A percentile compares a stretch with the other conserved stretches of the same genome.
phyloP scores from a whole-genome alignment of 495 filamentous ascomycete genomes.

The Aspergillus indologenus region DNA sequence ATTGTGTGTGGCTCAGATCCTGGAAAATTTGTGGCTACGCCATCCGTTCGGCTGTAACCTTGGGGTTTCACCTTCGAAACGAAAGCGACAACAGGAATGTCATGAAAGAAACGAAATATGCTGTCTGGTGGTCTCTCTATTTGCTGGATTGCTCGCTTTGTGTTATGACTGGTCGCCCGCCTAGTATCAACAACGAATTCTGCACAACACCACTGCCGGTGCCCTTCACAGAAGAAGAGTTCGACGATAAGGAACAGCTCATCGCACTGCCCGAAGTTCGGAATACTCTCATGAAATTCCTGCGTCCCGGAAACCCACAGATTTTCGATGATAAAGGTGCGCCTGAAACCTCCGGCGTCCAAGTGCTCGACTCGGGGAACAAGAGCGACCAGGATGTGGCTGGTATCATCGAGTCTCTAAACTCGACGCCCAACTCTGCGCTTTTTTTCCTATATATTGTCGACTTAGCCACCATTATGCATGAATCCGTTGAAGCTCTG shows the following conservation, averaged over 20 bases:
- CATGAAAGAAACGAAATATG: conserved; percentile 46
- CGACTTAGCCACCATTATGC: conserved; percentile 44
- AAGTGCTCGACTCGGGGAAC: conserved; percentile 4
- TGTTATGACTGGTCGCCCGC: conserved; percentile 60
- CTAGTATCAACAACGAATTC: conserved; percentile 47
- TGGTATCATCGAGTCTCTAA: conserved; percentile 20
- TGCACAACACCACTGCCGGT: conserved; percentile 54
- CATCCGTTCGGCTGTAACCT: conserved; percentile 54
- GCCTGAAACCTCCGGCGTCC: neutral
- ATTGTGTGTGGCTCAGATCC: conserved; percentile 38
- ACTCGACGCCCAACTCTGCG: conserved; percentile 27
- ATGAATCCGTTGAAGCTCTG: conserved; percentile 45
- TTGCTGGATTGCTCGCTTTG: conserved; percentile 55
- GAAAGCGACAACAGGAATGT: conserved; percentile 45
- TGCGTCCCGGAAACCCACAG: conserved; percentile 6
- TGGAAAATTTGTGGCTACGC: conserved; percentile 60
- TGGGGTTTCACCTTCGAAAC: conserved; percentile 62
- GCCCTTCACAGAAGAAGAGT: conserved; percentile 52
- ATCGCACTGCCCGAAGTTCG: conserved; percentile 31
- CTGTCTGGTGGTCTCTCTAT: conserved; percentile 54
- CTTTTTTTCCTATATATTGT: conserved; percentile 44
- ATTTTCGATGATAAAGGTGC: neutral
- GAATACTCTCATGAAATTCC: conserved; percentile 17
- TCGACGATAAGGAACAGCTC: conserved; percentile 29
- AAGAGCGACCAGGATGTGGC: conserved; percentile 20